Evolutionary conservation across 495 filamentous ascomycete genomes (phyloP), one percentile per base, ranked within the genome.

Genomic region (Pyronema domesticum): DNA sequence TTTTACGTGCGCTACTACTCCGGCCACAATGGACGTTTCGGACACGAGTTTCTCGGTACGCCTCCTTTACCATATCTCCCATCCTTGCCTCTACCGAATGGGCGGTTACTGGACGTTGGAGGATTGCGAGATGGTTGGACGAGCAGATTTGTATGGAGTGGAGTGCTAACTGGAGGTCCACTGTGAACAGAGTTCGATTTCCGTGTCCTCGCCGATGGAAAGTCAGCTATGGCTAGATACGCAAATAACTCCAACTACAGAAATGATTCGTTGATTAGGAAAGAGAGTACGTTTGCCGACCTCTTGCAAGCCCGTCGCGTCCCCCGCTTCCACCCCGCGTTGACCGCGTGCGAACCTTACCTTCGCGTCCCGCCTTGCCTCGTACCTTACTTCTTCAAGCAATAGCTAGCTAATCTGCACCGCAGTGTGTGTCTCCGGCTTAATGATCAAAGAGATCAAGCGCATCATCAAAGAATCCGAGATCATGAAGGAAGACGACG

Each of bases 161-260:
- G 37, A 54, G 35, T 18, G 19, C 0, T 8, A 54, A 40, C 11
- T 53, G 9, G 2, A 7, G 23, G 34, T 13, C 36, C 11, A 2
- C 7, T 47, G 45, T 53, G 17, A 10, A 15, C 57, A 96, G 91
- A 99, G 72, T 99, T 96, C 70, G 93, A 99, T 69, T 87, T 99
- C 64, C 82, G 91, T 47, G 84, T 85, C 23, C 76, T 95, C 35
- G 85, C 85, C 36, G 93, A 99, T 68, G 93, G 93, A n/a, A 79
- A 85, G 43, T 94, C 89, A 65, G 91, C 93, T 40, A 85, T 86
- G 46, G 87, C 89, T 10, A 83, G 93, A 64, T 99, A 99, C 70
- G 93, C 93, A 42, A 99, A 99, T 73, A 99, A 99, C 69, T 95
- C 91, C 50, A 99, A 96, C 70, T 99, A 99, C 71, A 82, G 93